phyloP scores from a whole-genome alignment of 257 asterid species.

The Nicotiana paniculata region DNA sequence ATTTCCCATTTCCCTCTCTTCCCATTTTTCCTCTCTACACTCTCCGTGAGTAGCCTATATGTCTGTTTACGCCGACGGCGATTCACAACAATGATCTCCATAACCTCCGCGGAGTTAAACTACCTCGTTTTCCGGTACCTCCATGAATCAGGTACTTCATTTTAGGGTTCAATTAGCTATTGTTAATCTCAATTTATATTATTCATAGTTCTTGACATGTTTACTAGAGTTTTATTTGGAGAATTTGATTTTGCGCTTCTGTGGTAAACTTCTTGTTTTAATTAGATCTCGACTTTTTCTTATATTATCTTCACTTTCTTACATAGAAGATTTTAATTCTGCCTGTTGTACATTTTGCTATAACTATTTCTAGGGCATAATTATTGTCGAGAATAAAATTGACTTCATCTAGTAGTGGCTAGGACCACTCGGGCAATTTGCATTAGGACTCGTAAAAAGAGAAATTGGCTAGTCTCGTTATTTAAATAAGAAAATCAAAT shows the following conservation, averaged over 20 bases:
- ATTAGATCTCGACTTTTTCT: background rate
- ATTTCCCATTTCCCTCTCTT: background rate
- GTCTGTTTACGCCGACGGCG: constrained; percentile 11
- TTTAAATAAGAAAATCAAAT: too few relatives aligned
- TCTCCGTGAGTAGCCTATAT: background rate
- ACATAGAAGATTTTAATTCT: background rate
- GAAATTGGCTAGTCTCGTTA: background rate
- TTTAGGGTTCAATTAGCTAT: background rate
- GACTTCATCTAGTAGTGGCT: background rate
- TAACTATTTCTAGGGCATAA: background rate
- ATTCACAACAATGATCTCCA: constrained; percentile 37
- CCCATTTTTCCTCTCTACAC: background rate
- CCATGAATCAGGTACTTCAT: constrained; percentile 65
- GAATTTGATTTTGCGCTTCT: background rate
- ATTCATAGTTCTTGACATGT: background rate
- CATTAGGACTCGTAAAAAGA: too few relatives aligned
- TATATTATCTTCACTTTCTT: too few relatives aligned
- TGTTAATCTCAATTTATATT: background rate
- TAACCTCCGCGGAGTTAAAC: constrained; percentile 67
- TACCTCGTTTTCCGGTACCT: constrained; percentile 82
- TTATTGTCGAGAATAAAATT: background rate
- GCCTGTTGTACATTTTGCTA: background rate
- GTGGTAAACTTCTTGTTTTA: background rate
- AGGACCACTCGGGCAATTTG: background rate
- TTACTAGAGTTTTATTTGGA: background rate